These are phyloP conservation scores for Saccharomyces hybrid DNA, from an alignment of 1,139 yeast species.

Conservation along the genomic window DNA sequence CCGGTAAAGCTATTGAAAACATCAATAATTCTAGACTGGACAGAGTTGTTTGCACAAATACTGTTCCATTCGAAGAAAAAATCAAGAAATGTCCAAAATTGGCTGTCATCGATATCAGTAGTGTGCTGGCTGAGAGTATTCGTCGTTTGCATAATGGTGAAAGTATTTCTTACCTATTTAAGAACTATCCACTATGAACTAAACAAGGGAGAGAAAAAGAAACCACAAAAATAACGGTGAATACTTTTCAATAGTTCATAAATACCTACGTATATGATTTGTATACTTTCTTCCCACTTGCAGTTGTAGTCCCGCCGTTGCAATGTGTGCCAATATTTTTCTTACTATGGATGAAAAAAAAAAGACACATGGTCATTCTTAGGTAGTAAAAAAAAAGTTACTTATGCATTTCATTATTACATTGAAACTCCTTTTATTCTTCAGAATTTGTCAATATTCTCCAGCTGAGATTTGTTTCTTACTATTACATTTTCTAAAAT, in stretches of 20 bases:
- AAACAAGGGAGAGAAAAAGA: neutral
- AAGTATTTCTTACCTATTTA: conserved; percentile 82
- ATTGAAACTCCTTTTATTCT: neutral
- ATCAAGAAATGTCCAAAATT: conserved; percentile 62
- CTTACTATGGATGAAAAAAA: too few species aligned
- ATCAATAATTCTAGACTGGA: conserved; percentile 72
- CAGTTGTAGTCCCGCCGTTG: neutral
- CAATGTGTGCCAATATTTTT: neutral
- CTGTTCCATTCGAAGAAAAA: conserved; percentile 85
- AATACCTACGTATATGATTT: neutral
- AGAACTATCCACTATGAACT: conserved; percentile 53
- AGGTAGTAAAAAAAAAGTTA: neutral
- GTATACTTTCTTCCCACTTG: neutral
- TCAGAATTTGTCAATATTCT: neutral
- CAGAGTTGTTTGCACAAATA: conserved; percentile 84
- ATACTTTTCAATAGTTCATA: neutral
- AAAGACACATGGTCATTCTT: neutral
- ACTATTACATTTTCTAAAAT: conserved; percentile 87
- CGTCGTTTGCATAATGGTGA: conserved; percentile 97
- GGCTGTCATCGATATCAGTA: conserved; percentile 76
- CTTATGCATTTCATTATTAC: neutral
- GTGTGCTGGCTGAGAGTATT: conserved; percentile 91
- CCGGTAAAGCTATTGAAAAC: conserved; percentile 79
- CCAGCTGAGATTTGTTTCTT: conserved; percentile 82
- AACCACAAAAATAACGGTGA: neutral